Conservation (phyloP, 2,329 filamentous ascomycete genomes). For the Plectosphaerella sp. region DNA sequence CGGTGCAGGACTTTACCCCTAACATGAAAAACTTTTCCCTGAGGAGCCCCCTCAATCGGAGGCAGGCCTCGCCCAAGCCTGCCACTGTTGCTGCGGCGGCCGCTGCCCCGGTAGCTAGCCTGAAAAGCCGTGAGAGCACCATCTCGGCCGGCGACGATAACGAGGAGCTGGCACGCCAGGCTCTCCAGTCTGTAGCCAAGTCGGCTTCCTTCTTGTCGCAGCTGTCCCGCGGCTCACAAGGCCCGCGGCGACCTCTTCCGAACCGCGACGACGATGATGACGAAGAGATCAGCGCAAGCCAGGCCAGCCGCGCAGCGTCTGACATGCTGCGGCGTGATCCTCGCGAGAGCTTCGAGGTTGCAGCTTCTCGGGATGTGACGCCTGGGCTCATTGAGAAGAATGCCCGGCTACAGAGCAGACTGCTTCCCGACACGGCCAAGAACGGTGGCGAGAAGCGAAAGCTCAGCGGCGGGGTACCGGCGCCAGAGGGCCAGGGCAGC, state of each 20-base stretch:
- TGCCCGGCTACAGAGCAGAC: slow-evolving; percentile 45
- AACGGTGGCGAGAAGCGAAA: slow-evolving; percentile 47
- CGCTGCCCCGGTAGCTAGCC: slow-evolving; percentile 47
- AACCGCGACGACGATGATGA: slow-evolving; percentile 28
- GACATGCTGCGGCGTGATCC: slow-evolving; percentile 65
- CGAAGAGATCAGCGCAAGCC: slow-evolving; percentile 65
- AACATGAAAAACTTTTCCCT: background rate
- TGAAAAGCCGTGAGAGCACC: slow-evolving; percentile 78
- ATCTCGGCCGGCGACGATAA: slow-evolving; percentile 67
- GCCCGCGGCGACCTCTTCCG: slow-evolving; percentile 10
- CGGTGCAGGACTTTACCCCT: slow-evolving; percentile 11
- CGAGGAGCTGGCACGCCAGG: slow-evolving; percentile 52
- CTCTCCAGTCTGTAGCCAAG: slow-evolving; percentile 49
- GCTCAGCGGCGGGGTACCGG: slow-evolving; percentile 28
- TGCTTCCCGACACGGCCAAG: slow-evolving; percentile 41
- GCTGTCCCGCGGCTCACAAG: slow-evolving; percentile 15
- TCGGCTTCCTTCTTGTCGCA: slow-evolving; percentile 27
- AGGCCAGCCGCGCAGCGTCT: slow-evolving; percentile 73
- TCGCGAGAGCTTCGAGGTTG: slow-evolving; percentile 47
- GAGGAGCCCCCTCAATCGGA: background rate
- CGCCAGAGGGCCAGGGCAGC: slow-evolving; percentile 31
- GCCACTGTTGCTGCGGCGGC: slow-evolving; percentile 34
- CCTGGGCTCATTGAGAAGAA: slow-evolving; percentile 40
- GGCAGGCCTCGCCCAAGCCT: slow-evolving; percentile 14
- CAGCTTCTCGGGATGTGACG: slow-evolving; percentile 37